phyloP scores from a whole-genome alignment of 306 rosid genomes.

The Vachellia pachyceras region DNA sequence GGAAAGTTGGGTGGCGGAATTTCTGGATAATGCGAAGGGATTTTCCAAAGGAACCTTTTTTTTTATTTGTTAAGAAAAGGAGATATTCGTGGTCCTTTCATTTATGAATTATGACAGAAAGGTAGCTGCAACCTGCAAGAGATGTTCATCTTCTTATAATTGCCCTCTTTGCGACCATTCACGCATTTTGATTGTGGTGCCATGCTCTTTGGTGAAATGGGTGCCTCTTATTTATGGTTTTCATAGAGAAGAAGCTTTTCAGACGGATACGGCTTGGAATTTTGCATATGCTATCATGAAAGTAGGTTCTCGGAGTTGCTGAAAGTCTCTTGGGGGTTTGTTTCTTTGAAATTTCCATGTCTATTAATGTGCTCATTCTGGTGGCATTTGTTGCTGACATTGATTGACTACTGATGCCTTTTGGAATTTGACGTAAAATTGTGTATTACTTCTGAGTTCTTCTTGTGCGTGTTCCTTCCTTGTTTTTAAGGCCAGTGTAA shows the following conservation, averaged over 20 bases:
- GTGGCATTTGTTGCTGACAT: slow-evolving; percentile 30
- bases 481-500: slow-evolving; percentile 14
- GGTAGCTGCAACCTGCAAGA: slow-evolving; percentile 25
- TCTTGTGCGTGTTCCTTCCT: background rate
- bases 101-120: slow-evolving; percentile 33
- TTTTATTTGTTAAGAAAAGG: background rate
- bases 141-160: slow-evolving; percentile 11
- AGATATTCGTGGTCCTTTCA: background rate
- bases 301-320: slow-evolving; percentile 27
- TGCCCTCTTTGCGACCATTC: background rate
- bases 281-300: background rate
- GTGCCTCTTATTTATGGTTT: slow-evolving; percentile 39
- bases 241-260: slow-evolving; percentile 39
- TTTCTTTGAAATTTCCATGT: slow-evolving; percentile 21
- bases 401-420: slow-evolving; percentile 19
- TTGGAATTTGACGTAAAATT: slow-evolving; percentile 24
- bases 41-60: slow-evolving; percentile 34
- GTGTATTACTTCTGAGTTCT: background rate
- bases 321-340: slow-evolving; percentile 19
- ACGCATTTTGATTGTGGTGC: slow-evolving; percentile 19
- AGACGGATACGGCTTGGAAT: slow-evolving; percentile 24
- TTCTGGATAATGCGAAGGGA: slow-evolving; percentile 3
- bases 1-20: slow-evolving; percentile 36
- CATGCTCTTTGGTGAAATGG: slow-evolving; percentile 28
- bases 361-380: slow-evolving; percentile 4